Evolutionary conservation across 768 basidiomycete genomes (phyloP).

Genomic region (Lactifluus hygrophoroides): DNA sequence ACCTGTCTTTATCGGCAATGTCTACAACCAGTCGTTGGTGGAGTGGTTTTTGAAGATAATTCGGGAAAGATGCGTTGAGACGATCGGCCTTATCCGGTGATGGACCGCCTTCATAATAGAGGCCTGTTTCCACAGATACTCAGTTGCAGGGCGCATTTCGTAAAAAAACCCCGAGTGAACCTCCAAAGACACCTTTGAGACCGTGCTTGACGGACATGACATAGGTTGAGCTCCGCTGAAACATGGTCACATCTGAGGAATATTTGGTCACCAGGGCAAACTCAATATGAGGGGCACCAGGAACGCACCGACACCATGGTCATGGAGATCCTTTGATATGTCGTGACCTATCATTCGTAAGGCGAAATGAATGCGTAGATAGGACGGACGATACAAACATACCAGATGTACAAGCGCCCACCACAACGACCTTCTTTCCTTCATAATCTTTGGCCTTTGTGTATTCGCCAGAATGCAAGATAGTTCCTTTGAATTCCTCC

Average conservation of each 20-base stretch:
- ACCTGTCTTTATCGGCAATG: conserved; percentile 50
- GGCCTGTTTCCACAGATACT: not conserved
- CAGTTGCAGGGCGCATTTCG: not conserved
- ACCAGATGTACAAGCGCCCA: conserved; percentile 31
- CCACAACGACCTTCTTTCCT: conserved; percentile 35
- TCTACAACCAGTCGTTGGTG: conserved; percentile 32
- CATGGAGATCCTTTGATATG: conserved; percentile 26
- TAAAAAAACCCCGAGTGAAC: not conserved
- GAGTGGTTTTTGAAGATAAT: conserved; percentile 20
- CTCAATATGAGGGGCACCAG: not conserved
- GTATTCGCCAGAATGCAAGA: conserved; percentile 28
- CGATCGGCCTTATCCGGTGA: conserved; percentile 46
- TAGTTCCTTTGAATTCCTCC: conserved; percentile 29
- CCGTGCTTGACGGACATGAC: conserved; percentile 27
- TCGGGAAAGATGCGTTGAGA: conserved; percentile 36
- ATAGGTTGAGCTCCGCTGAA: conserved; percentile 33
- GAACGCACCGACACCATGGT: conserved; percentile 23
- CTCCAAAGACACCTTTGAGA: conserved; percentile 8
- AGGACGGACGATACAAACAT: not conserved
- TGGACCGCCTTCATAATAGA: conserved; percentile 16
- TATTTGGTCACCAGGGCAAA: not conserved
- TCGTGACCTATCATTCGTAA: conserved; percentile 23
- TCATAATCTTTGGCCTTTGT: conserved; percentile 25
- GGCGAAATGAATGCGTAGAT: not conserved
- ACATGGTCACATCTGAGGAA: conserved; percentile 21